These are phyloP conservation scores for Diaporthe vaccinii DNA, from an alignment of 2,329 filamentous ascomycete species.

Conservation along the genomic window DNA sequence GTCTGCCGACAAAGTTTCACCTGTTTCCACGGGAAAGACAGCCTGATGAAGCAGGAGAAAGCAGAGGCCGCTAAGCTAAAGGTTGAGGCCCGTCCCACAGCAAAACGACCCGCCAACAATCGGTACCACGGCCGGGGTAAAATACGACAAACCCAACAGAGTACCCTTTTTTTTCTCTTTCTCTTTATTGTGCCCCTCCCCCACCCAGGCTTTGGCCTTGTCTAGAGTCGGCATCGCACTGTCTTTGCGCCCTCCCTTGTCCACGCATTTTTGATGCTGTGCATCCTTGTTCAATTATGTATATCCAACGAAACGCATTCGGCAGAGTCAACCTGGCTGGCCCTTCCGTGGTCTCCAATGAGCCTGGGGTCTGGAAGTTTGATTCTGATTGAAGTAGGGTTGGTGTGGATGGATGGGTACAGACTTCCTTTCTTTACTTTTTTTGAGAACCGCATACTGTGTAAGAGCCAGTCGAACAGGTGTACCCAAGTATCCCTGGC, in stretches of 20 bases:
- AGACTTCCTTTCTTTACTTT: slow-evolving; percentile 27
- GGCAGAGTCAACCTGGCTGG: slow-evolving; percentile 22
- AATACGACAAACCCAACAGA: slow-evolving; percentile 20
- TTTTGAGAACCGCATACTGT: background rate
- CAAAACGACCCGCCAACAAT: slow-evolving; percentile 18
- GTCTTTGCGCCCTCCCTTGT: slow-evolving; percentile 27
- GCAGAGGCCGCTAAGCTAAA: slow-evolving; percentile 7
- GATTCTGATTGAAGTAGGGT: slow-evolving; percentile 31
- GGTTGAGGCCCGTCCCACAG: slow-evolving; percentile 2
- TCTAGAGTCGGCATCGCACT: slow-evolving; percentile 9
- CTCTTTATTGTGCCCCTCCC: slow-evolving; percentile 12
- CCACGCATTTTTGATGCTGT: slow-evolving; percentile 16
- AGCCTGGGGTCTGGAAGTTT: slow-evolving; percentile 5
- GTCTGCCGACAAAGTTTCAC: slow-evolving; percentile 32
- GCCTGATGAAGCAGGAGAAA: slow-evolving; percentile 27
- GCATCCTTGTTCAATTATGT: slow-evolving; percentile 32
- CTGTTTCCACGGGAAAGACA: slow-evolving; percentile 5
- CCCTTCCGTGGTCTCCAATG: slow-evolving; percentile 3
- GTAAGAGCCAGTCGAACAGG: slow-evolving; percentile 1
- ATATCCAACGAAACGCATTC: slow-evolving; percentile 33
- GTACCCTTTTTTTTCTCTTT: background rate
- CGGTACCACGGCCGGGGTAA: slow-evolving; percentile 8
- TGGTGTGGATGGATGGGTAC: slow-evolving; percentile 24
- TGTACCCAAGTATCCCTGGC: slow-evolving; percentile 15
- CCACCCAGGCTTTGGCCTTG: slow-evolving; percentile 13